A percentile compares a stretch with the other conserved stretches of the same genome.
phyloP scores from a whole-genome alignment of 768 basidiomycete species.

The Royoungia palumana region DNA sequence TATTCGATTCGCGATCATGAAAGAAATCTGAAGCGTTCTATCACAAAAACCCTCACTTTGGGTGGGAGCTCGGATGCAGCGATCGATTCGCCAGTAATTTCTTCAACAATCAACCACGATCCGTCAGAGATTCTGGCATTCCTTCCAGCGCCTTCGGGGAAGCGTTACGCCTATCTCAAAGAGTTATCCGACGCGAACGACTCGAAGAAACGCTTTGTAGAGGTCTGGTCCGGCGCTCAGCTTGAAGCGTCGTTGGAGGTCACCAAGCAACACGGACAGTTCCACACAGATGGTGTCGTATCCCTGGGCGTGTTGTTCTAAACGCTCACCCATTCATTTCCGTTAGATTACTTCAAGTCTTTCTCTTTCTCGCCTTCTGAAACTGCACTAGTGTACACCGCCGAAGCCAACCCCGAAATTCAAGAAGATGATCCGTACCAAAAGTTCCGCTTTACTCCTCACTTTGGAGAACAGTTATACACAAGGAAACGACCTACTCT shows the following conservation, averaged over 20 bases:
- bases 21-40: constrained; percentile 44
- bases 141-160: constrained; percentile 41
- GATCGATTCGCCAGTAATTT: constrained; percentile 8
- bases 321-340: background rate
- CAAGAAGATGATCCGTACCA: constrained; percentile 28
- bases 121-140: constrained; percentile 39
- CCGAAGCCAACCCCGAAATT: constrained; percentile 44
- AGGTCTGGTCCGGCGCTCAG: constrained; percentile 50
- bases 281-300: constrained; percentile 57
- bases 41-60: constrained; percentile 39
- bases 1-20: constrained; percentile 50
- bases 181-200: constrained; percentile 26
- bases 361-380: constrained; percentile 55
- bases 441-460: constrained; percentile 54
- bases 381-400: constrained; percentile 53
- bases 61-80: constrained; percentile 9
- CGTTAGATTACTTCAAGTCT: constrained; percentile 49
- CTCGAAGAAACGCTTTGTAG: constrained; percentile 49
- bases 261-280: constrained; percentile 53
- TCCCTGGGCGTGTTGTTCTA: background rate
- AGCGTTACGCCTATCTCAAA: constrained; percentile 45
- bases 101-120: constrained; percentile 15
- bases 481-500: constrained; percentile 50
- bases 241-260: constrained; percentile 53
- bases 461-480: constrained; percentile 61